phyloP scores from a whole-genome alignment of 306 rosid species.

The Quercus wislizeni region DNA sequence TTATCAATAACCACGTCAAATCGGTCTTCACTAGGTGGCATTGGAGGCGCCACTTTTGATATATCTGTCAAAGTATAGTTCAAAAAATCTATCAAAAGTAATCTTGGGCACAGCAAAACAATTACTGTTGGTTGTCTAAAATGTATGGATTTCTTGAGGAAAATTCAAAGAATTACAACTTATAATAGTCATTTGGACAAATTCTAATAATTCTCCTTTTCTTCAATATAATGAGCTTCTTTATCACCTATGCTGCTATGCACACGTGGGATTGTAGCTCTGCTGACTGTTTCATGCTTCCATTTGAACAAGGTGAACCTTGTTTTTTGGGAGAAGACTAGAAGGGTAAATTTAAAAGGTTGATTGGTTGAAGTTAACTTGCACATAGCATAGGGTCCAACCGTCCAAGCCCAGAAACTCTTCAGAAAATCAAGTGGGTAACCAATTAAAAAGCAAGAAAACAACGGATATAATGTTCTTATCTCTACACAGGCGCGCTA shows the following conservation, averaged over 20 bases:
- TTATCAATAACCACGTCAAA: conserved; percentile 64
- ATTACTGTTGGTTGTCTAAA: not conserved
- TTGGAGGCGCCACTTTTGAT: conserved; percentile 58
- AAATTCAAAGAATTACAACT: not conserved
- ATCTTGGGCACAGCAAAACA: conserved; percentile 17
- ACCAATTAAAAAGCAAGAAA: not conserved
- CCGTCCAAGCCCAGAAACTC: not conserved
- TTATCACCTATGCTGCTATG: no score
- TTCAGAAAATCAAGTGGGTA: not conserved
- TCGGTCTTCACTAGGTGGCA: conserved; percentile 88
- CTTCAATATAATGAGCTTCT: no score
- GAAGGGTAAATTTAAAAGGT: not conserved
- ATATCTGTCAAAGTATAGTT: conserved; percentile 47
- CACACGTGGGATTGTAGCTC: not conserved
- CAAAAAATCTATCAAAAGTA: conserved; percentile 24
- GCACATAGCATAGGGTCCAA: not conserved
- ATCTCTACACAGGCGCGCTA: not conserved
- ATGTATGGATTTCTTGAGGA: not conserved
- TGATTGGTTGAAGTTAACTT: not conserved
- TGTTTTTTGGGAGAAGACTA: not conserved
- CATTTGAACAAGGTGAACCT: not conserved
- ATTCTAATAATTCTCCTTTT: not conserved
- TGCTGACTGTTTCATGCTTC: not conserved
- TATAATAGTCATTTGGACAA: not conserved
- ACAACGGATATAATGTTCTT: not conserved